Percentiles rank a stretch among this genome's conserved stretches.
These are phyloP conservation scores for Scedosporium boydii DNA, from an alignment of 2,329 filamentous ascomycete genomes.

Conservation along the genomic window DNA sequence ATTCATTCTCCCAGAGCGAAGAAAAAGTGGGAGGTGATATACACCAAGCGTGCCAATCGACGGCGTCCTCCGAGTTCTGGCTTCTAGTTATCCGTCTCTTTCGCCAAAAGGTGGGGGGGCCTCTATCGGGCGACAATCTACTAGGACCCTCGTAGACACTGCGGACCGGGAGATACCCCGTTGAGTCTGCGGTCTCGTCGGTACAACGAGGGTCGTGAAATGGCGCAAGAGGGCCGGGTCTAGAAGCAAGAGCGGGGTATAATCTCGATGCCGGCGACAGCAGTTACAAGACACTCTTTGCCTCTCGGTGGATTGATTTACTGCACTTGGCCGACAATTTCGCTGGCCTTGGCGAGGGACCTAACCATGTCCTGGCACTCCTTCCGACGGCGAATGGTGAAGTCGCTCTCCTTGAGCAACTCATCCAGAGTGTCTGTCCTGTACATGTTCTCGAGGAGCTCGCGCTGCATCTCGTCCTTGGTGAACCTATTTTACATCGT, in stretches of 20 bases:
- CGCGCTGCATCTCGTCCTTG: conserved; percentile 97
- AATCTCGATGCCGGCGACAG: no score
- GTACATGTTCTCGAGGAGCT: conserved; percentile 97
- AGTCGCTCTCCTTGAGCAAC: conserved; percentile 94
- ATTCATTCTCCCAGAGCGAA: background rate
- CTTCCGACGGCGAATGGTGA: conserved; percentile 88
- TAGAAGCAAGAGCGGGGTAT: no score
- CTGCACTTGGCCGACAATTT: conserved; percentile 83
- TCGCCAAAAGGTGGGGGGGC: no score
- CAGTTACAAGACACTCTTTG: no score
- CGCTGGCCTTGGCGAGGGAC: conserved; percentile 76
- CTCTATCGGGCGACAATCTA: no score
- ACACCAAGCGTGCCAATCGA: background rate
- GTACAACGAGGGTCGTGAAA: no score
- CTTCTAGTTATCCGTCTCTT: no score
- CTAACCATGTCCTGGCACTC: conserved; percentile 99
- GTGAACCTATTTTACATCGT: conserved; percentile 54
- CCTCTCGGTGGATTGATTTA: conserved; percentile 20
- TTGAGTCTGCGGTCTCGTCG: no score
- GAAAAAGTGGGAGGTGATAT: background rate
- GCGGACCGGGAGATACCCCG: no score
- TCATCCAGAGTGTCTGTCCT: conserved; percentile 83
- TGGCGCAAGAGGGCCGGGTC: no score
- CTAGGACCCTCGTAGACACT: no score
- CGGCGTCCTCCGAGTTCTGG: no score